Conservation (phyloP, 2,329 filamentous ascomycete species). For the Stromatinia cepivora region DNA sequence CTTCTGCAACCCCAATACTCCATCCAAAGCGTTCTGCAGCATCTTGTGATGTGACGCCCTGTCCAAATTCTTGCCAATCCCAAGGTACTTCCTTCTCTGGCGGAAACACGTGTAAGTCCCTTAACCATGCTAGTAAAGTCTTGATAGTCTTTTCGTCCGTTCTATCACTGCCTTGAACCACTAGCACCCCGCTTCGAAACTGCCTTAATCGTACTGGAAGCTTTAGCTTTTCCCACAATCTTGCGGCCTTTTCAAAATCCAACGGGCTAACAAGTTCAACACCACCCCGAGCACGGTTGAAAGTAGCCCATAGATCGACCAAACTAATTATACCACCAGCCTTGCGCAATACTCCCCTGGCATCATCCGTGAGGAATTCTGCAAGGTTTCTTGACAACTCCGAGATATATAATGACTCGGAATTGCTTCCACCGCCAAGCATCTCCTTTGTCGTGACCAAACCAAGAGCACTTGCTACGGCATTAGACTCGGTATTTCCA, state of each 20-base stretch:
- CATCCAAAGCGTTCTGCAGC: slow-evolving; percentile 88
- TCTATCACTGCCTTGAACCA: slow-evolving; percentile 83
- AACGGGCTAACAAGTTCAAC: slow-evolving; percentile 90
- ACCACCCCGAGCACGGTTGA: slow-evolving; percentile 88
- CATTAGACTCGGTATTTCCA: slow-evolving; percentile 68
- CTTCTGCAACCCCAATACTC: slow-evolving; percentile 93
- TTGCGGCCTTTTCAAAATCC: slow-evolving; percentile 88
- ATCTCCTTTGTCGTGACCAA: slow-evolving; percentile 95
- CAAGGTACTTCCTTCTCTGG: slow-evolving; percentile 66
- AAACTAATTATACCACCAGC: slow-evolving; percentile 87
- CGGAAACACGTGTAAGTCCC: slow-evolving; percentile 66
- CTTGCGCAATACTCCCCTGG: slow-evolving; percentile 71
- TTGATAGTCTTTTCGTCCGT: slow-evolving; percentile 88
- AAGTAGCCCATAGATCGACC: slow-evolving; percentile 90
- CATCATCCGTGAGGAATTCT: slow-evolving; percentile 86
- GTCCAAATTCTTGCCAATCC: slow-evolving; percentile 77
- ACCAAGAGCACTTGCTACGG: slow-evolving; percentile 76
- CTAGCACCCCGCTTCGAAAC: slow-evolving; percentile 92
- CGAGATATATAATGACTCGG: slow-evolving; percentile 85
- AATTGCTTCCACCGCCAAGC: slow-evolving; percentile 70
- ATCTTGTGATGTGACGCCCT: slow-evolving; percentile 87
- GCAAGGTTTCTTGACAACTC: slow-evolving; percentile 82
- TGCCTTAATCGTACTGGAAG: slow-evolving; percentile 82
- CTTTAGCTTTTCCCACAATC: slow-evolving; percentile 82
- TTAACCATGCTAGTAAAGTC: slow-evolving; percentile 74